Base-by-base conservation (phyloP, 345 rosid genomes). In the Ricinus communis region DNA sequence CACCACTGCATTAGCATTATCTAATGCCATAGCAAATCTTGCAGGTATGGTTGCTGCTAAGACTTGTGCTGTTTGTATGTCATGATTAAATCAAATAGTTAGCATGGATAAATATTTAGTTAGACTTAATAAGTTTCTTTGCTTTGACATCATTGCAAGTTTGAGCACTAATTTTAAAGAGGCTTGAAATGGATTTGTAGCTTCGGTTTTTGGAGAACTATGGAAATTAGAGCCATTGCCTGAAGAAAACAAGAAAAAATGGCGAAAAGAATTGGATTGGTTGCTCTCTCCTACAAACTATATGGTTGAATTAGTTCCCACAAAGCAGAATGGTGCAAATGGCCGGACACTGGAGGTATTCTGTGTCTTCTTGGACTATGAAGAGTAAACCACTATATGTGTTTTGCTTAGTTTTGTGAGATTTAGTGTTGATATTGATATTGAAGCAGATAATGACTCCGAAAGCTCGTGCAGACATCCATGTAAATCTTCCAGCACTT, bases 201-300 rank as follows among this genome's bases (percentile, higher is more conserved):
- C 89, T 21, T 85, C 96, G 2, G 77, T 92, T 65, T 95, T 95
- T n/a, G 99, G 99, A 56, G 99, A 95, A 83, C 77, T 90, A 18
- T 91, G 97, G 99, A 95, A 95, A 79, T 71, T 95, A 74, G 97
- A 94, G 82, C 99, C 99, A 1, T 77, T 95, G 54, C 77, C 85
- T 38, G 87, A 84, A 74, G 97, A 91, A 75, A 88, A 85, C 74
- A 95, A 85, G 82, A 77, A 69, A 71, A 95, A 80, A 78, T 95
- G 99, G 99, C 65, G 69, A 74, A 82, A 85, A 79, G 99, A 95
- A 85, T 88, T 91, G 92, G 96, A 95, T 71, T 95, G 99, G 97
- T 68, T 95, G 74, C 82, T 95, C 60, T 95, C 99, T 74, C 97
- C 97, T 46, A 87, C 97, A 21, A 90, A 89, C 76, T 90, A 87